Evolutionary conservation across 805 yeast genomes (phyloP).

Genomic region (Nakazawaea molendinolei): DNA sequence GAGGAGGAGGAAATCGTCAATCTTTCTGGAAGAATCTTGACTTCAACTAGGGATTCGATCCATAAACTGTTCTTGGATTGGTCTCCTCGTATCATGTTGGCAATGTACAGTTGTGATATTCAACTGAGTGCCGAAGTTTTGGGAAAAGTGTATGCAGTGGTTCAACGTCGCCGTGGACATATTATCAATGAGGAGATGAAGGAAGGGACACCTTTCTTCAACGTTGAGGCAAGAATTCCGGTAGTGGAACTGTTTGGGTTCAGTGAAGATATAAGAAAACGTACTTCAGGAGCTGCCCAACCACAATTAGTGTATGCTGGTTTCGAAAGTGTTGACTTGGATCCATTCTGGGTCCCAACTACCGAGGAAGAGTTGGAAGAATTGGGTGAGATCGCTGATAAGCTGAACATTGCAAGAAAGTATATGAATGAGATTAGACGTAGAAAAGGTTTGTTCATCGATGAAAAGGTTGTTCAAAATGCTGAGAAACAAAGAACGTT

Average conservation of each 20-base stretch:
- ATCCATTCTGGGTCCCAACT: constrained; percentile 99
- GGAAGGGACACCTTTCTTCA: constrained; percentile 96
- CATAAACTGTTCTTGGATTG: constrained; percentile 66
- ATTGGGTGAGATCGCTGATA: constrained; percentile 85
- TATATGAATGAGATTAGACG: constrained; percentile 79
- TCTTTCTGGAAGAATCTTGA: constrained; percentile 65
- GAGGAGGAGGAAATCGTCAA: constrained; percentile 34
- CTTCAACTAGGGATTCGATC: constrained; percentile 66
- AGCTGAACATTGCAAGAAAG: constrained; percentile 82
- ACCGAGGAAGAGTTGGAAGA: constrained; percentile 95
- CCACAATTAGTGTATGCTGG: constrained; percentile 93
- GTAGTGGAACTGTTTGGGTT: constrained; percentile 96
- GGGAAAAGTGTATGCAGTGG: constrained; percentile 93
- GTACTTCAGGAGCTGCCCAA: constrained; percentile 94
- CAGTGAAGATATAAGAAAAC: constrained; percentile 88
- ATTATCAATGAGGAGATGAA: constrained; percentile 91
- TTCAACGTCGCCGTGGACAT: constrained; percentile 80
- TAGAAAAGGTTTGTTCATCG: constrained; percentile 84
- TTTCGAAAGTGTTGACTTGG: constrained; percentile 77
- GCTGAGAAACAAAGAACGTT: constrained; percentile 93
- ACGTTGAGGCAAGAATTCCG: constrained; percentile 77
- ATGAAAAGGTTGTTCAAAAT: constrained; percentile 81
- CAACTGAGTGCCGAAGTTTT: constrained; percentile 92
- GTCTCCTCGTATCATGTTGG: constrained; percentile 87
- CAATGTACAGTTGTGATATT: constrained; percentile 90